Percentiles rank a stretch among this genome's conserved stretches.
Conservation (phyloP, 768 basidiomycete species). For the Naematelia aurantialba region DNA sequence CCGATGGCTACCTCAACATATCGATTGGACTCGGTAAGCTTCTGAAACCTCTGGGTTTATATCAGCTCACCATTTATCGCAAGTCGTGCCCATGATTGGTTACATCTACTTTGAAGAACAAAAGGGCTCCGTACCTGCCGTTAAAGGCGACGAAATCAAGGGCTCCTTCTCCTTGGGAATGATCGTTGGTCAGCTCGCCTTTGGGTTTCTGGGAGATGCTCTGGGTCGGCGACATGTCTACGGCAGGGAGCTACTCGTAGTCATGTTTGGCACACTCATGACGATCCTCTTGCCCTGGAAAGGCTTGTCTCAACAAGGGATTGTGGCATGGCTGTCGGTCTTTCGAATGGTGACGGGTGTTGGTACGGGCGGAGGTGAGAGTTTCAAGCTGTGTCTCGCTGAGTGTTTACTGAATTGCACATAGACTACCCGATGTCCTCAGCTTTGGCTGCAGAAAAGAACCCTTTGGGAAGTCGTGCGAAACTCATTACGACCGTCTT, state of each 20-base stretch:
- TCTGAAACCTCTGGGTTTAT: background rate
- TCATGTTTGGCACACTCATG: slow-evolving; percentile 54
- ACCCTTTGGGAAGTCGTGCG: slow-evolving; percentile 64
- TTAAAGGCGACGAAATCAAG: slow-evolving; percentile 63
- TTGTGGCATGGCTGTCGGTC: slow-evolving; percentile 60
- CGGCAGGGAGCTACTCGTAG: slow-evolving; percentile 74
- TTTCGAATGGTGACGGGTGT: slow-evolving; percentile 72
- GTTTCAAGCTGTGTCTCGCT: slow-evolving; percentile 75
- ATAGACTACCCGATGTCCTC: slow-evolving; percentile 51
- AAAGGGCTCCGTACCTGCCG: slow-evolving; percentile 50
- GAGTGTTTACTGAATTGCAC: background rate
- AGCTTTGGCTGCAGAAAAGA: slow-evolving; percentile 56
- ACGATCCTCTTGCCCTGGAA: slow-evolving; percentile 1
- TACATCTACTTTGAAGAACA: slow-evolving; percentile 1
- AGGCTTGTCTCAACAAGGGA: background rate
- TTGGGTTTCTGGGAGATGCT: slow-evolving; percentile 62
- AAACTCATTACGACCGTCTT: slow-evolving; percentile 58
- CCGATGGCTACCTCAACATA: slow-evolving; percentile 5
- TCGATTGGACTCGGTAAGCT: slow-evolving; percentile 2
- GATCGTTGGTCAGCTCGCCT: slow-evolving; percentile 56
- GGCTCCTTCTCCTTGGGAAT: slow-evolving; percentile 64
- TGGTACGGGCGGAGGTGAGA: slow-evolving; percentile 63
- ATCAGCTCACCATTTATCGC: background rate
- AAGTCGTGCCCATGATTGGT: slow-evolving; percentile 26
- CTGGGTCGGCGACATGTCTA: slow-evolving; percentile 68